Evolutionary conservation across 176 grass and related monocot genomes (phyloP).

Genomic region (Puya raimondii): DNA sequence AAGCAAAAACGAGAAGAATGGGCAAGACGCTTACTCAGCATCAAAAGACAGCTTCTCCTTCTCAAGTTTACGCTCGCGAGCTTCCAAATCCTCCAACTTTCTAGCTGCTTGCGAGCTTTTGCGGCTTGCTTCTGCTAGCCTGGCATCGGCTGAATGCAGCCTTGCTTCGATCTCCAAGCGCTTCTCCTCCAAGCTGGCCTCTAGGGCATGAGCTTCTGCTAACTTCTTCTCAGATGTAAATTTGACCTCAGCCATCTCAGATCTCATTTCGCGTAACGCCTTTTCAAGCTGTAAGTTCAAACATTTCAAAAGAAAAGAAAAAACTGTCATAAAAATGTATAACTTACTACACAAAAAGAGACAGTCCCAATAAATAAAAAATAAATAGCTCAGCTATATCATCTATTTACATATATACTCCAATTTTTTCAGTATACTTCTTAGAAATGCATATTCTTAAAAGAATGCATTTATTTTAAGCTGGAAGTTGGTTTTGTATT

Average conservation of each 20-base stretch:
- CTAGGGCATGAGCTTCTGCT: constrained; percentile 62
- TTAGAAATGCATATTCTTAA: no score
- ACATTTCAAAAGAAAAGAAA: constrained; percentile 23
- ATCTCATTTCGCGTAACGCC: constrained; percentile 58
- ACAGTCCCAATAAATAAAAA: not conserved
- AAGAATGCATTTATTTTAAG: no score
- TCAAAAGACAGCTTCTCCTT: constrained; percentile 81
- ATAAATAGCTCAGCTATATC: not conserved
- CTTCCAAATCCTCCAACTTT: constrained; percentile 67
- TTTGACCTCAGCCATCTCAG: constrained; percentile 77
- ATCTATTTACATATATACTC: no score
- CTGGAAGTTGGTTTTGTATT: no score
- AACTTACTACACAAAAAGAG: not conserved
- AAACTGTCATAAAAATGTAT: not conserved
- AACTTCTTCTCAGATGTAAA: constrained; percentile 74
- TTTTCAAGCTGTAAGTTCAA: constrained; percentile 68
- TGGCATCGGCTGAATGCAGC: constrained; percentile 81
- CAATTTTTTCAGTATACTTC: no score
- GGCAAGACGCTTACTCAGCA: constrained; percentile 40
- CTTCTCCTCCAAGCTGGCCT: constrained; percentile 73
- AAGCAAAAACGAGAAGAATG: constrained; percentile 1
- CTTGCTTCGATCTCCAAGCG: constrained; percentile 75
- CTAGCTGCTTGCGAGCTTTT: constrained; percentile 77
- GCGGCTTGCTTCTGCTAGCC: constrained; percentile 90
- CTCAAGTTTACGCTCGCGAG: constrained; percentile 71